Conservation (phyloP, 2,329 filamentous ascomycete genomes). For the Hymenoscyphus occultus region DNA sequence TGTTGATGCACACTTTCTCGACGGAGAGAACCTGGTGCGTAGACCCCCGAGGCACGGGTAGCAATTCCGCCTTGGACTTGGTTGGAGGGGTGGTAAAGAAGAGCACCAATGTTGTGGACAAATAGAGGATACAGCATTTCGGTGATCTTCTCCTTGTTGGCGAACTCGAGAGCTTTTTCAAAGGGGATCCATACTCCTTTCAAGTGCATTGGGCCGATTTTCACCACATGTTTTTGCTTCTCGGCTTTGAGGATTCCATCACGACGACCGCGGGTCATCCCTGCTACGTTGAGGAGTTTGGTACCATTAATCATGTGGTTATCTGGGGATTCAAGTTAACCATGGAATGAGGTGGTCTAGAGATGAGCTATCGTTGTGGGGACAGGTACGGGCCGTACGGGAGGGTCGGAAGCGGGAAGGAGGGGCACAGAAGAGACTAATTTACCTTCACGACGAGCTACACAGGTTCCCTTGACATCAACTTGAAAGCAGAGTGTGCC, state of each 20-base stretch:
- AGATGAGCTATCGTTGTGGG: not conserved
- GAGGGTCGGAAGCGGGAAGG: conserved; percentile 2
- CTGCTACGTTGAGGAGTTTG: conserved; percentile 91
- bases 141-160: conserved; percentile 98
- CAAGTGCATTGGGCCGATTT: conserved; percentile 97
- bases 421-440: conserved; percentile 9
- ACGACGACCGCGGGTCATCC: conserved; percentile 91
- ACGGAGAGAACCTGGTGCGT: not conserved
- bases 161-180: conserved; percentile 90
- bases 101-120: conserved; percentile 90
- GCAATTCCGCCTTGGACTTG: conserved; percentile 47
- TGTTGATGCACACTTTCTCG: conserved; percentile 3
- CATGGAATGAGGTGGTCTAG: not conserved
- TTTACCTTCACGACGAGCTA: conserved; percentile 85
- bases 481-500: conserved; percentile 96
- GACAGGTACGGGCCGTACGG: conserved; percentile 1
- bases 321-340: conserved; percentile 51
- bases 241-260: conserved; percentile 97
- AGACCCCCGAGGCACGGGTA: not conserved
- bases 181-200: conserved; percentile 99
- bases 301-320: conserved; percentile 99
- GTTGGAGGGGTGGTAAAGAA: conserved; percentile 91
- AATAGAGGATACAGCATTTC: conserved; percentile 91
- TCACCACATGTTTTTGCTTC: conserved; percentile 93
- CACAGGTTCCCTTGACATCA: conserved; percentile 90